Base-by-base conservation (phyloP, 2,329 filamentous ascomycete species). In the Sclerotinia minor region DNA sequence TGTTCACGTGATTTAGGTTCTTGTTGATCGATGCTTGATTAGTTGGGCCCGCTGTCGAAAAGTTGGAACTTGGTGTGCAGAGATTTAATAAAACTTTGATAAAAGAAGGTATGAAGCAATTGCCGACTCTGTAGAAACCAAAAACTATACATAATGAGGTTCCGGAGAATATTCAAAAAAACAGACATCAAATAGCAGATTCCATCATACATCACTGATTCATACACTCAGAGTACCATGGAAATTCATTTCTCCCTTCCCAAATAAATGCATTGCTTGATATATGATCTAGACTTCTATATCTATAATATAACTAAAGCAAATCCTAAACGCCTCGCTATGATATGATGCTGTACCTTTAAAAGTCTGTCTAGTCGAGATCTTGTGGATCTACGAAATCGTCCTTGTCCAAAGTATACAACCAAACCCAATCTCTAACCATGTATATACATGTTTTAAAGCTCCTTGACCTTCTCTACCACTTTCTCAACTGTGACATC, bases 321-420 rank as follows among this genome's bases (percentile, higher is more conserved):
- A 55, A 52, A 32, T 41, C 71, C 63, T 50, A 60, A 72, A 72
- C 71, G 69, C 71, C 71, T 60, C 67, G 71, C 71, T 72, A 67
- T 71, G 66, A 64, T 68, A 59, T 54, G 49, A 59, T 63, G 65
- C 49, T 53, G 47, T 47, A 63, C 55, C 21, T 53, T 26, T 35
- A 44, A 38, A 67, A 54, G 57, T 63, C 65, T 67, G 54, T 65
- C 24, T 24, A 26, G 54, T 60, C 44, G 64, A 52, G 55, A 59
- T 66, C 64, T 49, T 55, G 26, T 41, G 44, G 60, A 60, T 52
- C 54, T 59, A 60, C 44, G 54, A 60, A 50, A 24, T 26, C 55
- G n/a, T 26, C 47, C 8, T 38, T 38, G 44, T 38, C 11, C 32
- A 60, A 50, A 38, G 64, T 49, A 32, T 17, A n/a, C 41, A 41